Base-by-base conservation (phyloP, 192 early-diverging fungal species). In the Coemansia sp. region DNA sequence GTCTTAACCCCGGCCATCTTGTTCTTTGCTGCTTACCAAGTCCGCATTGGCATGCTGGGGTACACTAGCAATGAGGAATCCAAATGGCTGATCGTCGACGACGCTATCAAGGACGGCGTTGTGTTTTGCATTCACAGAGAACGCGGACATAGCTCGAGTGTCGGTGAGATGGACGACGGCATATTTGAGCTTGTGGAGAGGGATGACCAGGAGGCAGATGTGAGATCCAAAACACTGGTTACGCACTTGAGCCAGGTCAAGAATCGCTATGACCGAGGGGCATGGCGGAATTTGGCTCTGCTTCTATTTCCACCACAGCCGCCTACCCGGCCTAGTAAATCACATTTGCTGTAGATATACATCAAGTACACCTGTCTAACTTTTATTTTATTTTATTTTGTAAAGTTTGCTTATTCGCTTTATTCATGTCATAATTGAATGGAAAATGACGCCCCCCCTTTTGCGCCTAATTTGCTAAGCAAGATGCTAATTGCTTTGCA, bases 11-110 rank as follows among this genome's bases (percentile, higher is more conserved):
- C 80, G 27, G 70, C 74, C 3, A 74, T 83, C 20, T 62, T 36
- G 27, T 29, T 77, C 29, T 83, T 83, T 40, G 43, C 65, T 2
- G 70, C 59, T 8, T 77, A 77, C 61, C 80, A 83, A 54, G 45
- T 83, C 57, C 69, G 75, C n/a, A 83, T 83, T 63, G 49, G 58
- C 32, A 64, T 64, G 62, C 67, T 73, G 41, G 80, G 80, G 4
- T 77, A 76, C 63, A 83, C 80, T 15, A 70, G 56, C 64, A 83
- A 83, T 56, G 80, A 83, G 68, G 74, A 76, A 62, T 20, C 64
- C 24, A 83, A 83, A 71, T 83, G 80, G 80, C 58, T 73, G 20
- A 83, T 65, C 22, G 62, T 83, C 37, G 67, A 59, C 17, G 71
- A 70, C 6, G 80, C 75, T n/a, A 62, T 83, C 35, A 51, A 56